phyloP scores from a whole-genome alignment of 169 alveolate species.

The Plasmodium cynomolgi region DNA sequence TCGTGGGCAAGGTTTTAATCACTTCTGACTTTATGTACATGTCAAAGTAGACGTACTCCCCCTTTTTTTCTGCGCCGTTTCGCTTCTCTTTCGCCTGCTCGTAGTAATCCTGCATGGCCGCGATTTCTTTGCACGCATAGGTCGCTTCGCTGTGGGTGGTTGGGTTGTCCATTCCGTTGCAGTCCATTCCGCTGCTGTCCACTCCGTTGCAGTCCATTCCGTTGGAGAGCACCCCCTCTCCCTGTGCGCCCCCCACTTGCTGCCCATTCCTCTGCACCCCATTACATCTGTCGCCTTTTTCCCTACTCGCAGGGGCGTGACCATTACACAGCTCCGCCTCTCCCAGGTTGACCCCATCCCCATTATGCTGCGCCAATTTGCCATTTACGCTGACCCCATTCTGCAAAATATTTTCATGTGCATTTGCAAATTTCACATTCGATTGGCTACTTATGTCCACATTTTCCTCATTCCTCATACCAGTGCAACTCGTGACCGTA shows the following conservation, averaged over 20 bases:
- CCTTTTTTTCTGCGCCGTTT: background rate
- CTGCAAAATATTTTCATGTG: background rate
- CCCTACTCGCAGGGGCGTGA: background rate
- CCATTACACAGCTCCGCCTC: background rate
- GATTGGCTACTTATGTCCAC: conserved; percentile 13
- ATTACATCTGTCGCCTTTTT: background rate
- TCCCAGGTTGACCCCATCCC: background rate
- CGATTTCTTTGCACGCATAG: background rate
- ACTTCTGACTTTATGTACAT: conserved; percentile 47
- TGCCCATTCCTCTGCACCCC: background rate
- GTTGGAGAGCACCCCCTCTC: too few relatives aligned
- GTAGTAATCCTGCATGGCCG: conserved; percentile 37
- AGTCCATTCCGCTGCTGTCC: background rate
- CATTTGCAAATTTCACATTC: background rate
- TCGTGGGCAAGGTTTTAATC: conserved; percentile 21
- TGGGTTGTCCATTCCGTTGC: background rate
- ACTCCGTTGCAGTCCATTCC: background rate
- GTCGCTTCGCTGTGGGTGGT: background rate
- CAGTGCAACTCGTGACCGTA: conserved; percentile 21
- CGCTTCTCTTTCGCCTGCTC: conserved; percentile 12
- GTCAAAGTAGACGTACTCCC: conserved; percentile 14
- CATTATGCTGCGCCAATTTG: conserved; percentile 25
- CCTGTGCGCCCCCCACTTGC: background rate
- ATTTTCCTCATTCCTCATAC: conserved; percentile 9
- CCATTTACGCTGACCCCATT: background rate